Conservation (phyloP, 169 alveolate genomes). For the Ichthyophthirius multifiliis region DNA sequence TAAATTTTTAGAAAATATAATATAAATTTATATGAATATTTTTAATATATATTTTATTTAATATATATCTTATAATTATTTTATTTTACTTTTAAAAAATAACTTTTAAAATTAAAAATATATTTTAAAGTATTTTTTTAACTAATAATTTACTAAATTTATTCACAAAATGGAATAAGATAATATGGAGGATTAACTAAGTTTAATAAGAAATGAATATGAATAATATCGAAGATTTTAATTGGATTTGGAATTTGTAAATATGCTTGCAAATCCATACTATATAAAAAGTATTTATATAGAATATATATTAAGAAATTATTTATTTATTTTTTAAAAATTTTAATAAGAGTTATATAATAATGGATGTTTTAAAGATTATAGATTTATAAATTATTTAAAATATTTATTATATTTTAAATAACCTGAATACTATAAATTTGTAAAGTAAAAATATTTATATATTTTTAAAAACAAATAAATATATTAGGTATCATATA, state of each 20-base stretch:
- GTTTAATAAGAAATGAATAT: neutral
- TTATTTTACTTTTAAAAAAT: too few species aligned
- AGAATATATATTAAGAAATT: neutral
- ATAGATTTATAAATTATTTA: neutral
- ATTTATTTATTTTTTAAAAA: neutral
- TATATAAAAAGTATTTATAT: neutral
- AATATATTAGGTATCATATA: neutral
- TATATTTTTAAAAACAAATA: neutral
- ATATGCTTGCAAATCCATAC: neutral
- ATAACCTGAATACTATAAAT: neutral
- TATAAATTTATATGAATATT: too few species aligned
- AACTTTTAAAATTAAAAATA: too few species aligned
- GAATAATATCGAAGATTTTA: conserved; percentile 3
- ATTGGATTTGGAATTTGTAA: neutral
- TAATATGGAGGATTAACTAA: too few species aligned
- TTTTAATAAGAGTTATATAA: neutral
- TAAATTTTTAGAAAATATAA: too few species aligned
- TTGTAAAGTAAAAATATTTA: neutral
- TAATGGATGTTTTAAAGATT: neutral
- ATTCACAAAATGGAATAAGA: too few species aligned
- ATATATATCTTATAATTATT: too few species aligned
- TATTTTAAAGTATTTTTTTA: too few species aligned
- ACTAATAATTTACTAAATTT: too few species aligned
- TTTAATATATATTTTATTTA: too few species aligned
- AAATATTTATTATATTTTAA: neutral